phyloP scores from a whole-genome alignment of 768 basidiomycete species.

The Tricholoma sp. region DNA sequence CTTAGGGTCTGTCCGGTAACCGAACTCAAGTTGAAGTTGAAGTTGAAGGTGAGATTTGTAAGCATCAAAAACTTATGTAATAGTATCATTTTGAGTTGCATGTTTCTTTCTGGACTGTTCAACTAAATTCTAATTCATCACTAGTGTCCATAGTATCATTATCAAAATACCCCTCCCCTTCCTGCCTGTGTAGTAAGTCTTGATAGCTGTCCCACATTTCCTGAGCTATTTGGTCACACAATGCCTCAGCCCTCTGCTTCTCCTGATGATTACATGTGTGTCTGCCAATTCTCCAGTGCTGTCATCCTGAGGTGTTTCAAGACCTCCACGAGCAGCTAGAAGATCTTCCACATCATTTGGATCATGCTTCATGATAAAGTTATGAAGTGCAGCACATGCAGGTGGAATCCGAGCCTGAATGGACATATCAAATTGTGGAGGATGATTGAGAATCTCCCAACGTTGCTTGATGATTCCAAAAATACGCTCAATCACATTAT shows the following conservation, averaged over 20 bases:
- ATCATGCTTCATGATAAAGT: conserved; percentile 27
- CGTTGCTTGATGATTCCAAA: conserved; percentile 29
- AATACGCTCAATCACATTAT: conserved; percentile 32
- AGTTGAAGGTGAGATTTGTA: too few relatives aligned
- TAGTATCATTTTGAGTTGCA: too few relatives aligned
- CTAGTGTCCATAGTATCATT: background rate
- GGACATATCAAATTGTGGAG: conserved; percentile 19
- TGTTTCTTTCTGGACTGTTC: too few relatives aligned
- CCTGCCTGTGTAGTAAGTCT: background rate
- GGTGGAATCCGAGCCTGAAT: conserved; percentile 24
- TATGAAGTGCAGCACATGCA: too few relatives aligned
- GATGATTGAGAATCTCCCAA: conserved; percentile 15
- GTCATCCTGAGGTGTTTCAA: background rate
- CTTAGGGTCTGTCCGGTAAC: too few relatives aligned
- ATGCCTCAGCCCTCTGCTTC: conserved; percentile 9
- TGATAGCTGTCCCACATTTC: conserved; percentile 25
- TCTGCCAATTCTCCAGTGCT: conserved; percentile 3
- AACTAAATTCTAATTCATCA: too few relatives aligned
- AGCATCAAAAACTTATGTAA: too few relatives aligned
- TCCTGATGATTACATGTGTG: background rate
- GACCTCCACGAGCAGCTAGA: background rate
- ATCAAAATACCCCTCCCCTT: background rate
- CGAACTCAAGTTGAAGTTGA: too few relatives aligned
- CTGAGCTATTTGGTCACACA: conserved; percentile 23
- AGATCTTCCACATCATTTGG: conserved; percentile 20